Evolutionary conservation across 768 basidiomycete species (phyloP).

Genomic region (Rhodocollybia butyracea): DNA sequence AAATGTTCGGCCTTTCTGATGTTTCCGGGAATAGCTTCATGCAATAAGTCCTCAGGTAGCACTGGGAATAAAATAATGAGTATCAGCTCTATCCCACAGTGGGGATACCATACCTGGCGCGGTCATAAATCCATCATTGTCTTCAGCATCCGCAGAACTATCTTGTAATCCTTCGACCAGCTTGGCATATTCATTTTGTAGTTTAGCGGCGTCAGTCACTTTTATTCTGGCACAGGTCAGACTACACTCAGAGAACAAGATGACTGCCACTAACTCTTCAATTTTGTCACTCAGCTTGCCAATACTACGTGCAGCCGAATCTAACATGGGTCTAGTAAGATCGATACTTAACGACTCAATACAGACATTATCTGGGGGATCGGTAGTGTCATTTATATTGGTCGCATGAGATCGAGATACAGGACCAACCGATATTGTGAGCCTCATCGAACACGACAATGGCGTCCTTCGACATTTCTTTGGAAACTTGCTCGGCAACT

Average conservation of each 20-base stretch:
- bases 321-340: conserved; percentile 94
- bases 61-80: conserved; percentile 41
- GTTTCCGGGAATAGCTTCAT: conserved; percentile 96
- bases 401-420: neutral
- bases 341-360: conserved; percentile 98
- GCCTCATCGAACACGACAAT: conserved; percentile 99
- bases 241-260: neutral
- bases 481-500: conserved; percentile 98
- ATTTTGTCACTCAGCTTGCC: conserved; percentile 85
- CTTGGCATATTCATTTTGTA: conserved; percentile 96
- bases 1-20: conserved; percentile 99
- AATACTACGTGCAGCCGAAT: conserved; percentile 88
- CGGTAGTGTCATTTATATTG: neutral
- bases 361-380: conserved; percentile 86
- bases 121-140: conserved; percentile 83
- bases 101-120: conserved; percentile 67
- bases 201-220: conserved; percentile 84
- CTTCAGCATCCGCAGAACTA: conserved; percentile 47
- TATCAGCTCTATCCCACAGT: neutral
- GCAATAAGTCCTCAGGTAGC: conserved; percentile 90
- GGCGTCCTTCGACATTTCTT: conserved; percentile 94
- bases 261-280: conserved; percentile 67
- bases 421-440: conserved; percentile 86
- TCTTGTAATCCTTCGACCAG: conserved; percentile 93
- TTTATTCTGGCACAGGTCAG: conserved; percentile 68